Evolutionary conservation across 2,329 filamentous ascomycete species (phyloP).

Genomic region (Teratosphaeriaceae sp.): DNA sequence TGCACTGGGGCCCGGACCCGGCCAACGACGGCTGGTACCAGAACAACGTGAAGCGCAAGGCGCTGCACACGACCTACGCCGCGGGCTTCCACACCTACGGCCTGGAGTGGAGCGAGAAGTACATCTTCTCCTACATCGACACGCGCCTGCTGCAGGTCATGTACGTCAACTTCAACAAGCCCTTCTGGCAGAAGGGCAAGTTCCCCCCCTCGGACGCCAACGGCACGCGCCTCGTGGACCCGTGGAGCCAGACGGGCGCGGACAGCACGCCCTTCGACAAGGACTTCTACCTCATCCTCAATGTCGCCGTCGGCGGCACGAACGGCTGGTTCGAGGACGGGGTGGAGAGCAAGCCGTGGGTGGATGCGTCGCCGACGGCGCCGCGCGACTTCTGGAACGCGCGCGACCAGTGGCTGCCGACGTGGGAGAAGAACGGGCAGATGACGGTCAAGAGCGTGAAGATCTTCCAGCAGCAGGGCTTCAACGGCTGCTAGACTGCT

Average conservation of each 20-base stretch:
- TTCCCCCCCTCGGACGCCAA: constrained; percentile 30
- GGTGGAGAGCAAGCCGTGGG: constrained; percentile 68
- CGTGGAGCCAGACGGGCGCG: constrained; percentile 31
- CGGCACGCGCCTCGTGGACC: constrained; percentile 31
- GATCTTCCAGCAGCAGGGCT: constrained; percentile 45
- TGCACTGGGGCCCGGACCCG: constrained; percentile 74
- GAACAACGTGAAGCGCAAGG: constrained; percentile 69
- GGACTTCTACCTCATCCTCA: constrained; percentile 36
- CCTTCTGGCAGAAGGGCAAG: constrained; percentile 34
- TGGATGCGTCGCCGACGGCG: constrained; percentile 60
- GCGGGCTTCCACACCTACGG: constrained; percentile 68
- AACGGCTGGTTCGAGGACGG: constrained; percentile 74
- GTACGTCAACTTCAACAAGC: constrained; percentile 53
- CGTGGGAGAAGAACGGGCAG: constrained; percentile 34
- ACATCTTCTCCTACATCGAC: constrained; percentile 82
- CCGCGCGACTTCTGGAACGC: constrained; percentile 69
- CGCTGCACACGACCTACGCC: constrained; percentile 68
- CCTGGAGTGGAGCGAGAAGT: constrained; percentile 81
- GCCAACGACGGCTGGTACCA: constrained; percentile 75
- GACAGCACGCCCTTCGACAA: constrained; percentile 36
- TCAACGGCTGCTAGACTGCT: constrained; percentile 38
- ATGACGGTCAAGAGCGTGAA: constrained; percentile 34
- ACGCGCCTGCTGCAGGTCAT: constrained; percentile 71
- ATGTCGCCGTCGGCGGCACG: constrained; percentile 34
- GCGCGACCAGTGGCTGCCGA: constrained; percentile 31